Evolutionary conservation across 257 asterid species (phyloP).

Genomic region (Mentha longifolia): DNA sequence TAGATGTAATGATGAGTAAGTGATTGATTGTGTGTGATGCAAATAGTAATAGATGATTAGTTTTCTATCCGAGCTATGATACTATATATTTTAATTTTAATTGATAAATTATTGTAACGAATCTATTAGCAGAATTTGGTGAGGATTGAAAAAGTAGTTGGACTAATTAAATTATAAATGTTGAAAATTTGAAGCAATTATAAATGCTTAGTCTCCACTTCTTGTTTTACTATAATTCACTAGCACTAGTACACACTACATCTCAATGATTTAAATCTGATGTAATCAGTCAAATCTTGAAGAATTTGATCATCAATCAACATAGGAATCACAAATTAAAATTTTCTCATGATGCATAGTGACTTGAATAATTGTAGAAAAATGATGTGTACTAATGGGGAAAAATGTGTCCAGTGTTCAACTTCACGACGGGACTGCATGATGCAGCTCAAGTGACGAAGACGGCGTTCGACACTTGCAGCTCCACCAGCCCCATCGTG

Average conservation of each 20-base stretch:
- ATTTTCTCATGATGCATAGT: too few species aligned
- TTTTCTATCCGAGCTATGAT: too few species aligned
- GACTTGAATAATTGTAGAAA: too few species aligned
- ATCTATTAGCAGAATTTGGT: neutral
- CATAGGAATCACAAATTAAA: too few species aligned
- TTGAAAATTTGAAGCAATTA: neutral
- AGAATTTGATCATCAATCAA: too few species aligned
- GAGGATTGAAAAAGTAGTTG: neutral
- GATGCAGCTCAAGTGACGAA: constrained; percentile 60
- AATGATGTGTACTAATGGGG: too few species aligned
- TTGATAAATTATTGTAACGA: neutral
- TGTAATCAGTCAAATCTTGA: too few species aligned
- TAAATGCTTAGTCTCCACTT: neutral
- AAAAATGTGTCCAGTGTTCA: constrained; percentile 53
- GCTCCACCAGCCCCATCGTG: constrained; percentile 40
- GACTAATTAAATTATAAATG: too few species aligned
- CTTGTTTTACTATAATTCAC: too few species aligned
- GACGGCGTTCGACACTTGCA: constrained; percentile 51
- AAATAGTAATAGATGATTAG: neutral
- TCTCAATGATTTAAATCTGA: too few species aligned
- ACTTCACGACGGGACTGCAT: constrained; percentile 58
- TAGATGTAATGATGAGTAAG: neutral
- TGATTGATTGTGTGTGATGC: neutral
- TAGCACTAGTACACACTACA: too few species aligned
- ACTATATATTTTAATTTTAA: too few species aligned